A percentile compares a stretch with the other conserved stretches of the same genome.
Conservation (phyloP, 768 basidiomycete genomes). For the Tylopilus sp. region DNA sequence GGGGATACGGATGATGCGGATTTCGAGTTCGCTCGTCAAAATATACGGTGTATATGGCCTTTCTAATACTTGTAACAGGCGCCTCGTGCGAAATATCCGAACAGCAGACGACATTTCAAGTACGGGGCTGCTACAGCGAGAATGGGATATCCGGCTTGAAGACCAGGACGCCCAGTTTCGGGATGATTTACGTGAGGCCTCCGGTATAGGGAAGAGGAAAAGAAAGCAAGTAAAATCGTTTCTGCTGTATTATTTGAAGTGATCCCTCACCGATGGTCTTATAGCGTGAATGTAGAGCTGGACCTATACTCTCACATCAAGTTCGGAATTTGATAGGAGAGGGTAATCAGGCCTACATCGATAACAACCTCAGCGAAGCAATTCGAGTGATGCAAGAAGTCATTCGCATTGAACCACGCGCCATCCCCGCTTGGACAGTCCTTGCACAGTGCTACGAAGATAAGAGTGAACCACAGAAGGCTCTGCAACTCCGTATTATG, state of each 20-base stretch:
- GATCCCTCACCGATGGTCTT: neutral
- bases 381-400: constrained; percentile 86
- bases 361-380: constrained; percentile 61
- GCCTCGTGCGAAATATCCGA: constrained; percentile 5
- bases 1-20: constrained; percentile 18
- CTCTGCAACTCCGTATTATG: constrained; percentile 15
- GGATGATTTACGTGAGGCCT: constrained; percentile 60
- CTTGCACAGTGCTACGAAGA: constrained; percentile 17
- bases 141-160: constrained; percentile 30
- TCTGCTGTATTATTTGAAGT: neutral
- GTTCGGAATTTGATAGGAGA: constrained; percentile 53
- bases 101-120: constrained; percentile 12
- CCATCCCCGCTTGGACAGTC: constrained; percentile 81
- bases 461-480: constrained; percentile 14
- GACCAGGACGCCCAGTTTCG: constrained; percentile 67
- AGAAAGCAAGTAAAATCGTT: constrained; percentile 40
- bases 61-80: neutral
- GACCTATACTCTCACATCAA: constrained; percentile 16
- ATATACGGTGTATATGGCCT: neutral
- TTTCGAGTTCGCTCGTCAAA: constrained; percentile 14
- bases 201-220: constrained; percentile 59
- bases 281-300: constrained; percentile 13
- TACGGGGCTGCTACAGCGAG: constrained; percentile 7
- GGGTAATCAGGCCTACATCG: constrained; percentile 84
- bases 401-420: constrained; percentile 88